Base-by-base conservation (phyloP, 257 asterid genomes). In the Scutellaria barbata region DNA sequence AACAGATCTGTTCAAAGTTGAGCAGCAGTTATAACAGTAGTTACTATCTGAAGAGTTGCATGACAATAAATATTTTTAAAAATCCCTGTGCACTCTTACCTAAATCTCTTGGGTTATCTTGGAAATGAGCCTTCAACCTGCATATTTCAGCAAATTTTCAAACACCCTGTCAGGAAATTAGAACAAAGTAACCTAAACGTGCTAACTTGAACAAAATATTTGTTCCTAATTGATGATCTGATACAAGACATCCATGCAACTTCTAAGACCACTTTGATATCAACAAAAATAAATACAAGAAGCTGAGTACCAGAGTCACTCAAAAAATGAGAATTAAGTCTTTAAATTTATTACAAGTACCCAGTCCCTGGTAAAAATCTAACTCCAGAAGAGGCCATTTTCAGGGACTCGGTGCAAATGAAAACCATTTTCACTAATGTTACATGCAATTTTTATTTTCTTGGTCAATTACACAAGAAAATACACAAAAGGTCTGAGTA, bases 101-200 rank as follows among this genome's bases (percentile, higher is more conserved):
- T 13, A 90, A 81, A 80, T 92, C 99, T 79, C 50, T 86, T 17
- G 98, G 98, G 80, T 90, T 90, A 74, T 92, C 95, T 85, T 95
- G 90, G 73, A 95, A 95, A 85, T 95, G 98, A 55, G 95, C 90
- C 86, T 88, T 92, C 89, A 95, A 79, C 86, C 99, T 92, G 82
- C 76, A 74, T 47, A 5, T 33, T 58, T 39, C 67, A 74, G 58
- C 54, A 7, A 68, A 17, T 50, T 45, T 51, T 30, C 46, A 62
- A 68, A 46, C 13, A 16, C 51, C 54, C 16, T 17, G 65, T 47
- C 52, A 76, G 71, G 16, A 71, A 11, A 64, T 13, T 51, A 66
- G 57, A n/a, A 48, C 55, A 60, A 59, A 48, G 54, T 12, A 43
- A 46, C 7, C 64, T 14, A 3, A 13, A 12, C 62, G 8, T n/a